Conservation (phyloP, 2,329 filamentous ascomycete species). For the Penicillium sp. region DNA sequence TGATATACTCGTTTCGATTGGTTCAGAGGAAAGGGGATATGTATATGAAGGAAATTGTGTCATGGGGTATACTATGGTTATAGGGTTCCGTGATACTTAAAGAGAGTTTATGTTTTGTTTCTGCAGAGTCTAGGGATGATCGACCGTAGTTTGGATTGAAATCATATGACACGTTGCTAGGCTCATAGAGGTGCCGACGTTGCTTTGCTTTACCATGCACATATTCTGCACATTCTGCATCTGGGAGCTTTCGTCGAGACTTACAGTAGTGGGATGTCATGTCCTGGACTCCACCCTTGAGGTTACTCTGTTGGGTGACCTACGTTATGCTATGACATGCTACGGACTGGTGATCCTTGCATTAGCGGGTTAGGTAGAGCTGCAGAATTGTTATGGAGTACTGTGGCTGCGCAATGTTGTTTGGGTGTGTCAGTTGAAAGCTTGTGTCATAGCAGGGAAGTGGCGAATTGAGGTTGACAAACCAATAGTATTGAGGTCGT, state of each 20-base stretch:
- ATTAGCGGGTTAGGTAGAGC: slow-evolving; percentile 2
- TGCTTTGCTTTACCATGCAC: background rate
- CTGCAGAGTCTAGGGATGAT: slow-evolving; percentile 8
- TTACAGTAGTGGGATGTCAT: too few relatives aligned
- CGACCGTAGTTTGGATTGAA: background rate
- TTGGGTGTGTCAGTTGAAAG: background rate
- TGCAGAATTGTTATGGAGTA: background rate
- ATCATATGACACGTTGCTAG: slow-evolving; percentile 3
- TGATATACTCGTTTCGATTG: too few relatives aligned
- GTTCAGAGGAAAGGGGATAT: too few relatives aligned
- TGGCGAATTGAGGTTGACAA: background rate
- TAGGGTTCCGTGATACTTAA: background rate
- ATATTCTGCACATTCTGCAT: background rate
- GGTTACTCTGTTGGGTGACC: background rate
- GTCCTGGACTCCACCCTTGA: background rate
- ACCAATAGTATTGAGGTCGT: background rate
- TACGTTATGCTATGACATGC: slow-evolving; percentile 9
- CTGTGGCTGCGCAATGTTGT: background rate
- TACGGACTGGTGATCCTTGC: slow-evolving; percentile 8
- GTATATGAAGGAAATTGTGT: too few relatives aligned
- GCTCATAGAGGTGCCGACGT: background rate
- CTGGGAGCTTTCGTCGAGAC: background rate
- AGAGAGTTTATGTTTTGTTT: background rate
- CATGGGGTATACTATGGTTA: too few relatives aligned
- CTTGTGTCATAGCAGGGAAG: background rate